Conservation (phyloP, 345 rosid genomes). For the Acer negundo region DNA sequence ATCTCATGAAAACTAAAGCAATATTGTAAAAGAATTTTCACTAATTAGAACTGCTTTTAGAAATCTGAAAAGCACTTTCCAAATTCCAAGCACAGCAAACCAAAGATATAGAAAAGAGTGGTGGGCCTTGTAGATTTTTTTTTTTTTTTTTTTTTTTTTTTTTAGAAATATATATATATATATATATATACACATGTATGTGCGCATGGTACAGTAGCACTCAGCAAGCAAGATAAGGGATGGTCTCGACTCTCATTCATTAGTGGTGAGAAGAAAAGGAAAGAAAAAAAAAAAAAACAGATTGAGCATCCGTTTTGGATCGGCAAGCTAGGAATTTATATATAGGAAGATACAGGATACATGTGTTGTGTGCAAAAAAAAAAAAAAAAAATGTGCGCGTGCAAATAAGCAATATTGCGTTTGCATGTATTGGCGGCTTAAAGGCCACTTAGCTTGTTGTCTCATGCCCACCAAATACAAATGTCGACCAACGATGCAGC, state of each 20-base stretch:
- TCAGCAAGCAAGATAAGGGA: slow-evolving; percentile 20
- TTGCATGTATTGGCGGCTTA: slow-evolving; percentile 56
- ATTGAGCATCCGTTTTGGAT: neutral
- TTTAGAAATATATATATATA: slow-evolving; percentile 13
- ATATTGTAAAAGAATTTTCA: too few relatives aligned
- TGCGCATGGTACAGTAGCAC: slow-evolving; percentile 94
- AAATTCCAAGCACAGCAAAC: slow-evolving; percentile 10
- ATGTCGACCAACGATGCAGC: slow-evolving; percentile 31
- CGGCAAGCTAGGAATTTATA: neutral
- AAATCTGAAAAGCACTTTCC: neutral
- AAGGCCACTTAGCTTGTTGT: slow-evolving; percentile 29
- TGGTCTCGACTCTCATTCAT: slow-evolving; percentile 21
- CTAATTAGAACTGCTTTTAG: neutral
- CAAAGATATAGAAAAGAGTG: neutral
- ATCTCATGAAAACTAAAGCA: too few relatives aligned
- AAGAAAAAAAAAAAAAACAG: neutral
- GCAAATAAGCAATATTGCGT: slow-evolving; percentile 25
- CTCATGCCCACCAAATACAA: slow-evolving; percentile 31
- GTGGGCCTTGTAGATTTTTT: slow-evolving; percentile 42
- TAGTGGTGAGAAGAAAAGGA: slow-evolving; percentile 23
- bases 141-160: neutral
- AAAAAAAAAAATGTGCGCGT: slow-evolving; percentile 42
- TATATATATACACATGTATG: slow-evolving; percentile 22
- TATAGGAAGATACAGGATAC: slow-evolving; percentile 11
- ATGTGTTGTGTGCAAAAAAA: slow-evolving; percentile 25